Evolutionary conservation across 2,329 filamentous ascomycete species (phyloP).

Genomic region (Zymoseptoria tritici): DNA sequence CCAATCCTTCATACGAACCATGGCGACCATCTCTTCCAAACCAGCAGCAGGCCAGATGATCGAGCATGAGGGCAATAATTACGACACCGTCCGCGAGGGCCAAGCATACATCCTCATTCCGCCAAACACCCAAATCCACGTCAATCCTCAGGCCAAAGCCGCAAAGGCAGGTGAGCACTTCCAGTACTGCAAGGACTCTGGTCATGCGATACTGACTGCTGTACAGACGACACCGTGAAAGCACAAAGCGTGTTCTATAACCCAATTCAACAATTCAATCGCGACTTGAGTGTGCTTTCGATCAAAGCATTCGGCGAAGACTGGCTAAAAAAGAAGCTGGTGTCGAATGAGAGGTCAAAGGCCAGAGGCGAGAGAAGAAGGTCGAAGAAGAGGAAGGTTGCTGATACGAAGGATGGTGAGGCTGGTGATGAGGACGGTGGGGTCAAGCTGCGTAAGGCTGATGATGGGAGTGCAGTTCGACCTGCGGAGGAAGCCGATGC

Average conservation of each 20-base stretch:
- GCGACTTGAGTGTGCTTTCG: constrained; percentile 84
- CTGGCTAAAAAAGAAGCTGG: constrained; percentile 22
- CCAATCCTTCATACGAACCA: neutral
- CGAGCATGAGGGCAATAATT: constrained; percentile 27
- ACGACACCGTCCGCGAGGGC: constrained; percentile 57
- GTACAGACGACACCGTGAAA: constrained; percentile 37
- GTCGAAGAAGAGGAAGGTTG: constrained; percentile 27
- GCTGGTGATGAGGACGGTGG: constrained; percentile 15
- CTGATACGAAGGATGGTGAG: constrained; percentile 20
- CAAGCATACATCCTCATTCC: constrained; percentile 61
- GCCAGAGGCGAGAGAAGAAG: constrained; percentile 25
- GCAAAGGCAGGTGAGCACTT: constrained; percentile 19
- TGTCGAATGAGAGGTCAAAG: constrained; percentile 27
- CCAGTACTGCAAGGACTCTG: constrained; percentile 21
- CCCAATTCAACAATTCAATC: constrained; percentile 97
- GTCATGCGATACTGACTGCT: neutral
- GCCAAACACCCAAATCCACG: constrained; percentile 41
- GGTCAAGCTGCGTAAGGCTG: constrained; percentile 10
- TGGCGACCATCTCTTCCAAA: constrained; percentile 10
- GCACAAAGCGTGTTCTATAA: constrained; percentile 90
- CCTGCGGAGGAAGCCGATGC: neutral
- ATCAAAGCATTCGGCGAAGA: constrained; percentile 84
- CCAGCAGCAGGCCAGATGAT: constrained; percentile 27
- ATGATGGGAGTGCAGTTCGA: constrained; percentile 2
- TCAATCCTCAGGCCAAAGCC: constrained; percentile 40